These are phyloP conservation scores for Hortaea werneckii DNA, from an alignment of 2,329 filamentous ascomycete genomes.

Conservation along the genomic window DNA sequence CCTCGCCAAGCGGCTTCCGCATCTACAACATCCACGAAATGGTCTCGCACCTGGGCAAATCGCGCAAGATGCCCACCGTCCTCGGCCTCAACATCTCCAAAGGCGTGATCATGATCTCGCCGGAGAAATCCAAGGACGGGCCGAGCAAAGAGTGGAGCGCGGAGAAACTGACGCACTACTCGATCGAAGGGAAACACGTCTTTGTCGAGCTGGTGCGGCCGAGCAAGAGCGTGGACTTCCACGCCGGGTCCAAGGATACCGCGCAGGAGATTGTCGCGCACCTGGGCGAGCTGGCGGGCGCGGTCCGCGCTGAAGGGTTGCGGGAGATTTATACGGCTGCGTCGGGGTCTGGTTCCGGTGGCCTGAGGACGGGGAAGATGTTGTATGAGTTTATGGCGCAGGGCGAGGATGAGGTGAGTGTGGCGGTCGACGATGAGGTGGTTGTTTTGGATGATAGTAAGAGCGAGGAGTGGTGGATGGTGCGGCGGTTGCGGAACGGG, in stretches of 20 bases:
- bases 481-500: slow-evolving; percentile 78
- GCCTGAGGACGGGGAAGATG: slow-evolving; percentile 72
- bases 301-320: slow-evolving; percentile 70
- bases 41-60: slow-evolving; percentile 91
- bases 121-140: slow-evolving; percentile 73
- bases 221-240: slow-evolving; percentile 91
- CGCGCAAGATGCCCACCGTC: slow-evolving; percentile 97
- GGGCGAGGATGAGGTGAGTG: slow-evolving; percentile 91
- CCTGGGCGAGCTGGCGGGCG: slow-evolving; percentile 81
- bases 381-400: slow-evolving; percentile 96
- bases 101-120: slow-evolving; percentile 80
- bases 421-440: slow-evolving; percentile 82
- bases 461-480: slow-evolving; percentile 98
- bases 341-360: slow-evolving; percentile 45
- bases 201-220: slow-evolving; percentile 88
- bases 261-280: slow-evolving; percentile 84
- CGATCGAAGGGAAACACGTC: slow-evolving; percentile 93
- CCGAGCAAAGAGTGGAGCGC: slow-evolving; percentile 87
- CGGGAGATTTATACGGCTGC: slow-evolving; percentile 78
- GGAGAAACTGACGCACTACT: slow-evolving; percentile 94
- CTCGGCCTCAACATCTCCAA: slow-evolving; percentile 86
- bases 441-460: slow-evolving; percentile 79
- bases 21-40: slow-evolving; percentile 97
- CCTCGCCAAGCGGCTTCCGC: slow-evolving; percentile 66
- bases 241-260: slow-evolving; percentile 93